Percentiles rank a stretch among this genome's conserved stretches.
Conservation (phyloP, 129 eudicot species). For the Artemisia annua region DNA sequence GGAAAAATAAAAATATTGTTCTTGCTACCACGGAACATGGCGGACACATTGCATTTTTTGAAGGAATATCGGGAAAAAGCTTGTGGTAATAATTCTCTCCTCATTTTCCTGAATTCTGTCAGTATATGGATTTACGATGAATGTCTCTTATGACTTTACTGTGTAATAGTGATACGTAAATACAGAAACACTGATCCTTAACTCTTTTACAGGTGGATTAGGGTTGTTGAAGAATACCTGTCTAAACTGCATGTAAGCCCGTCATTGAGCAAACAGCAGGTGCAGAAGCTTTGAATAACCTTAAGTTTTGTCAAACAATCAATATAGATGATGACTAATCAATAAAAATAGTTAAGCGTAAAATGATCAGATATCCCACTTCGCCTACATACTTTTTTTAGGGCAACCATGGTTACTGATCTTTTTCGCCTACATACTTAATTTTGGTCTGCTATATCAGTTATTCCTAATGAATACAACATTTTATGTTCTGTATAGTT, state of each 20-base stretch:
- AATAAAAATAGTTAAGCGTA: too few relatives aligned
- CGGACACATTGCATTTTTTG: constrained; percentile 88
- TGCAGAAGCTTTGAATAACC: constrained; percentile 1
- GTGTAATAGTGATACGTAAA: neutral
- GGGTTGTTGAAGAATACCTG: constrained; percentile 82
- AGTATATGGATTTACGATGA: neutral
- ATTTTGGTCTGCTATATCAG: too few relatives aligned
- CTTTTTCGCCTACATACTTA: too few relatives aligned
- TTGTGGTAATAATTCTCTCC: constrained; percentile 51
- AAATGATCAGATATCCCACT: too few relatives aligned
- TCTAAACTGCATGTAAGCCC: constrained; percentile 58
- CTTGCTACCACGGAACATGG: constrained; percentile 93
- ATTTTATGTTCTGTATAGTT: too few relatives aligned
- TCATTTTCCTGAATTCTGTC: neutral
- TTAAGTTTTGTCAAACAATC: neutral
- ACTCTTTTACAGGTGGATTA: constrained; percentile 76
- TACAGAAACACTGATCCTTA: neutral
- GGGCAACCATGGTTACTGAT: too few relatives aligned
- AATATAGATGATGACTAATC: too few relatives aligned
- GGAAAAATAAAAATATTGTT: constrained; percentile 74
- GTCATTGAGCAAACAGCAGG: constrained; percentile 59
- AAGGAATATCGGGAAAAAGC: constrained; percentile 73
- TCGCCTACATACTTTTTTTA: too few relatives aligned
- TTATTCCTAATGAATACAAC: too few relatives aligned
- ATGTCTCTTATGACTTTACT: neutral